Percentiles rank a stretch among this genome's conserved stretches.
Conservation (phyloP, 345 rosid species). For the Arabis hirsuta region DNA sequence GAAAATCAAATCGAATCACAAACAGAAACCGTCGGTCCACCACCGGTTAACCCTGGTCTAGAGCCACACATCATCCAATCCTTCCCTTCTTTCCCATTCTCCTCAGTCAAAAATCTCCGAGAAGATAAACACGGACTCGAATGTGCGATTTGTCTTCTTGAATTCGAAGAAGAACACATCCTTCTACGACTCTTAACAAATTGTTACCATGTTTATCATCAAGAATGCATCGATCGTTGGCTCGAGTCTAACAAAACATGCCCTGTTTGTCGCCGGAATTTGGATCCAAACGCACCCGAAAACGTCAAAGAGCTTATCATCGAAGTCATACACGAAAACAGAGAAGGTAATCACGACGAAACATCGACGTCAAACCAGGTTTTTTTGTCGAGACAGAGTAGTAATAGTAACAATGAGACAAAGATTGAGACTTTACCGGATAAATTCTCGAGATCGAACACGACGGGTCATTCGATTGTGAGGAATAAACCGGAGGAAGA, state of each 20-base stretch:
- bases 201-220: constrained; percentile 86
- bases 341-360: constrained; percentile 9
- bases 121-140: constrained; percentile 63
- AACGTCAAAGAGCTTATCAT: constrained; percentile 50
- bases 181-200: constrained; percentile 64
- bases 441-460: constrained; percentile 60
- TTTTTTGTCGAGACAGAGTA: constrained; percentile 26
- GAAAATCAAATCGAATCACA: constrained; percentile 35
- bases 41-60: constrained; percentile 52
- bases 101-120: constrained; percentile 60
- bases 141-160: constrained; percentile 81
- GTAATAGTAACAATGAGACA: constrained; percentile 21
- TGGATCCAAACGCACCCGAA: constrained; percentile 51
- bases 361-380: constrained; percentile 20
- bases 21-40: not conserved
- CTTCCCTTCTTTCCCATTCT: constrained; percentile 66
- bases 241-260: constrained; percentile 76
- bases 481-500: constrained; percentile 49
- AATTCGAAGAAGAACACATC: constrained; percentile 63
- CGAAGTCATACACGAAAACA: constrained; percentile 49
- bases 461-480: constrained; percentile 80
- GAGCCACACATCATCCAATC: constrained; percentile 57
- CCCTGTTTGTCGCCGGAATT: constrained; percentile 77
- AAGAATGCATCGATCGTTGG: constrained; percentile 88
- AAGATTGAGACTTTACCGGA: constrained; percentile 33